Evolutionary conservation across 2,329 filamentous ascomycete genomes (phyloP), one percentile per base, ranked within the genome.

Genomic region (Penicillium sp.): DNA sequence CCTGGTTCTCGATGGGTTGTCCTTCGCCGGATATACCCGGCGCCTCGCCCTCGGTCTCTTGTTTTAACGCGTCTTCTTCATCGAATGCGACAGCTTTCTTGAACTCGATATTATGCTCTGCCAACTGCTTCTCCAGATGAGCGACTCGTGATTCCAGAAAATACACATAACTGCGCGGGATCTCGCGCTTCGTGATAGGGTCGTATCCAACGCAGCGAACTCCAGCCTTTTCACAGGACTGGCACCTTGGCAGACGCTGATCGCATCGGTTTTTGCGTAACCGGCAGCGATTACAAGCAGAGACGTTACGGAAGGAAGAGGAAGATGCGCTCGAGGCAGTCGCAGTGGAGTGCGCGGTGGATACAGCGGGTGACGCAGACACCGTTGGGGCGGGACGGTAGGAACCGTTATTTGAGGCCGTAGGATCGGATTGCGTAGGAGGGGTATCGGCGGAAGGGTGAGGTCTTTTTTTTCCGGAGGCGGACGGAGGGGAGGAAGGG

Each of bases 181-280:
- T 96, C 74, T 96, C 91, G 68, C 89, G 86, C 79, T 96, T 96
- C 23, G 90, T 95, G 67, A 96, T 96, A 31, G 93, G 92, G 70
- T 97, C 93, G 72, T 96, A 96, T 57, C 93, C 93, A 46, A 96
- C 90, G 71, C 94, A 97, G 61, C 89, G 87, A 42, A 95, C 89
- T 53, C 84, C 83, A n/a, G 89, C 92, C 76, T 96, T 96, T 70
- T 92, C 90, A 74, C 93, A 97, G 62, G 89, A 90, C 39, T 89
- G 87, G 71, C 93, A 97, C 64, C 89, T 90, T 8, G 93, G 93
- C 56, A 97, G 81, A 60, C 88, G 87, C 79, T 96, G 93, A 74
- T 97, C 93, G 74, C 93, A 97, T 48, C 91, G 83, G 70, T 96
- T 97, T 79, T 97, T 97, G 66, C 93, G 84, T 70, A 95, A 76